Percentiles rank a stretch among this genome's conserved stretches.
phyloP scores from a whole-genome alignment of 352 stramenopile genomes.

The Pythium insidiosum region DNA sequence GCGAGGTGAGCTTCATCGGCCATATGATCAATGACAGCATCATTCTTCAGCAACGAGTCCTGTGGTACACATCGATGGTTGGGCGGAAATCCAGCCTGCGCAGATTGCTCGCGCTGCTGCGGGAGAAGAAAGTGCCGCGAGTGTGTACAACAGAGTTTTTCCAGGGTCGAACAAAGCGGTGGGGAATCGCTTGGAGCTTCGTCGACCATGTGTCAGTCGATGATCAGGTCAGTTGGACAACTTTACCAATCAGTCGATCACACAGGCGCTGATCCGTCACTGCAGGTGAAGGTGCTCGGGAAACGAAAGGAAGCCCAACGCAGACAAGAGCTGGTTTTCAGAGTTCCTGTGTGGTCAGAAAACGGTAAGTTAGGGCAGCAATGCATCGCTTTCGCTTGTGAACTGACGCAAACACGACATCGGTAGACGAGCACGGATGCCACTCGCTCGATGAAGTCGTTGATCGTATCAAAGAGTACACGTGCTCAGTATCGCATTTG shows the following conservation, averaged over 20 bases:
- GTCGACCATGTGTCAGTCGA: slow-evolving; percentile 16
- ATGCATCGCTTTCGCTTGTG: not conserved
- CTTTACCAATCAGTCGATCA: not conserved
- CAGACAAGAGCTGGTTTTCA: slow-evolving; percentile 44
- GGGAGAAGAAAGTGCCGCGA: slow-evolving; percentile 51
- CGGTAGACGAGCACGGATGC: slow-evolving; percentile 28
- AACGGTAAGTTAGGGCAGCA: slow-evolving; percentile 3
- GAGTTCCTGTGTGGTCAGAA: slow-evolving; percentile 16
- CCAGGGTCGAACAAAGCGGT: slow-evolving; percentile 89
- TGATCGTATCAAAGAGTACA: slow-evolving; percentile 28
- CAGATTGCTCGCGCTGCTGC: slow-evolving; percentile 81
- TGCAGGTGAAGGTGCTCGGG: slow-evolving; percentile 63
- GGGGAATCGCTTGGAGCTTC: slow-evolving; percentile 94
- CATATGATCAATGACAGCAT: slow-evolving; percentile 92
- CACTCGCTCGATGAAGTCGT: slow-evolving; percentile 28
- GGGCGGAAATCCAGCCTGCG: slow-evolving; percentile 89
- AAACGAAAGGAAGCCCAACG: slow-evolving; percentile 77
- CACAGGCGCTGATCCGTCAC: not conserved
- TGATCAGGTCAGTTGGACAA: slow-evolving; percentile 22
- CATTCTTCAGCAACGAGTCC: slow-evolving; percentile 52
- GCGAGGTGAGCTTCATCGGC: slow-evolving; percentile 92
- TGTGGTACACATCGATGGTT: slow-evolving; percentile 94
- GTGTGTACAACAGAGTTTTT: slow-evolving; percentile 92
- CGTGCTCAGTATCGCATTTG: too few species aligned
- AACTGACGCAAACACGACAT: too few species aligned